phyloP scores from a whole-genome alignment of 2,329 filamentous ascomycete genomes.

The Ambrosiella xylebori region DNA sequence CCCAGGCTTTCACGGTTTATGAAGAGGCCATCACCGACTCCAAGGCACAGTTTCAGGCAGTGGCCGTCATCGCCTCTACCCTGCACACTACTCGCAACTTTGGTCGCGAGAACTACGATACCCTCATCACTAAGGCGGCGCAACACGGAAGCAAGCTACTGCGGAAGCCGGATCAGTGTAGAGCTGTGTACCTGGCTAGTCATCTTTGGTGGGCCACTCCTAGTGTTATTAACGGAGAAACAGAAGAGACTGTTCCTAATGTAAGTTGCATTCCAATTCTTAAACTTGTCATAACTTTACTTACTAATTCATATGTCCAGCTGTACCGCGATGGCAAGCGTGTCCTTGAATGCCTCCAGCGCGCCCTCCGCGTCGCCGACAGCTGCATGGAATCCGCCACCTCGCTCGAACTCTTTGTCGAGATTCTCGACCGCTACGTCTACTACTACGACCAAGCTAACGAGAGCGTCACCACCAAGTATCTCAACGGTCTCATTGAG shows the following conservation, averaged over 20 bases:
- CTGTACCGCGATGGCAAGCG: slow-evolving; percentile 95
- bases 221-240: slow-evolving; percentile 56
- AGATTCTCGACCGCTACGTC: slow-evolving; percentile 94
- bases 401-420: slow-evolving; percentile 93
- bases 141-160: slow-evolving; percentile 91
- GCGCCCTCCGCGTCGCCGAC: slow-evolving; percentile 86
- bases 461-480: slow-evolving; percentile 94
- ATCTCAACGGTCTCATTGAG: slow-evolving; percentile 93
- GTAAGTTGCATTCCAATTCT: slow-evolving; percentile 32
- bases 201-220: slow-evolving; percentile 97
- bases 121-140: slow-evolving; percentile 91
- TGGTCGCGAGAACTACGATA: slow-evolving; percentile 95
- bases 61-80: slow-evolving; percentile 81
- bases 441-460: slow-evolving; percentile 99
- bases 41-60: slow-evolving; percentile 91
- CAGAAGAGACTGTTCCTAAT: slow-evolving; percentile 49
- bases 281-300: background rate
- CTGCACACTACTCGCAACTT: slow-evolving; percentile 82
- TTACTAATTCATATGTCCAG: slow-evolving; percentile 26
- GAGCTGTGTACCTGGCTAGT: slow-evolving; percentile 88
- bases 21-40: slow-evolving; percentile 93
- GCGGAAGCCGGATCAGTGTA: slow-evolving; percentile 95
- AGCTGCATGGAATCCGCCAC: slow-evolving; percentile 98
- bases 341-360: slow-evolving; percentile 88
- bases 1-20: slow-evolving; percentile 94